Evolutionary conservation across 352 stramenopile genomes (phyloP), one percentile per base, ranked within the genome.

Genomic region (Pythium phragmitis): DNA sequence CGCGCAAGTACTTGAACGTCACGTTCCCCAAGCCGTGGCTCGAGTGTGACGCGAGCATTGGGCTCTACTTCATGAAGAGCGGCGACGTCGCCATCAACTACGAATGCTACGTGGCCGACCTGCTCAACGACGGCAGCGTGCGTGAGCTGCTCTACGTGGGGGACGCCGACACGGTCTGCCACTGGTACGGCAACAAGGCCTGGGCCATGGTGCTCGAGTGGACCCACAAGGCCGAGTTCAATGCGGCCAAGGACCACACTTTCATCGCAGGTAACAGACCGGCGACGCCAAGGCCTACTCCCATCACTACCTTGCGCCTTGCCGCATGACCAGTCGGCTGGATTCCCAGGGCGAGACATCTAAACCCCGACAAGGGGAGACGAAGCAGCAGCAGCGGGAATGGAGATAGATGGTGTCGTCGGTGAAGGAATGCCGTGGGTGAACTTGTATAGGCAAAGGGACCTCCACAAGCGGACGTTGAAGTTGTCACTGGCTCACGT

Each of bases 81-180:
- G 45, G 45, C 23, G 45, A 51, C 23, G 19, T 51, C 45, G 45
- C 45, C 7, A 17, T 51, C 7, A 51, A 51, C 45, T 51, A 34
- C 14, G 45, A 52, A 23, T 37, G 46, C 46, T 56, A 36, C 21
- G 26, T 54, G 14, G 28, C 19, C 28, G 48, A 54, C 16, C 67
- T 98, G 58, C 73, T 98, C 14, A 63, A 78, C 21, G 63, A 72
- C 33, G 63, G 48, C 19, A 28, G 48, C 8, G 28, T 80, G 9
- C 73, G 66, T 16, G 43, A 52, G 37, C 54, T 60, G 7, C 19
- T 60, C 16, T 60, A 52, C 28, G 54, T 28, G 23, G 16, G 88
- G 91, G 94, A 98, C 73, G 73, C 87, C 26, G 94, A 98, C 66
- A 97, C 97, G 65, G 96, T 98, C 62, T 98, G 89, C 77, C 98